Base-by-base conservation (phyloP, 1,139 yeast genomes). In the Yamadazyma pseudoaaseri region DNA sequence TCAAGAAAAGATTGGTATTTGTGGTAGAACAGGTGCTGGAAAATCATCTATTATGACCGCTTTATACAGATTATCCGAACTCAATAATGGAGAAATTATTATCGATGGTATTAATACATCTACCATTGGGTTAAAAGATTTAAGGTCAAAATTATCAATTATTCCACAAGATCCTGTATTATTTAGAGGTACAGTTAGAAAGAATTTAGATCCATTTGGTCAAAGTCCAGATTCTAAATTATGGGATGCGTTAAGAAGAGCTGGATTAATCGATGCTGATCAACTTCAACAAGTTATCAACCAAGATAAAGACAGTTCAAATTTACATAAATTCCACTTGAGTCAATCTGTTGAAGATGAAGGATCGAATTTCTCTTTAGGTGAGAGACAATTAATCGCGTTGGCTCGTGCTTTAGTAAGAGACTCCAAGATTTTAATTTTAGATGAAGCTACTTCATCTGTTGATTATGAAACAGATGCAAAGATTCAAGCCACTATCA, bases 101-200 rank as follows among this genome's bases (percentile, higher is more conserved):
- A 77, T 83, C 46, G 92, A 82, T 52, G 85, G 73, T 2, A 48
- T 80, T 27, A 83, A 82, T 49, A 77, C 39, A 11, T 56, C 77
- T 1, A 58, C 74, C 20, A 74, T 92, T 47, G 97, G 96, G 5
- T 72, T 92, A 44, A 73, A 71, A 36, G 81, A 80, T 42, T 70
- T 92, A 46, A 81, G 98, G 43, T 65, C 82, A 70, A 54, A 86
- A 66, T 86, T 48, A 79, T 62, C 96, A 1, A 89, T 89, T 47
- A 89, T 89, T 56, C 97, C 97, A 10, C 97, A 89, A 61, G 97
- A 89, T 55, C 96, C 97, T 14, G 87, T 95, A 0, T 63, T 89
- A 49, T 89, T 89, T 59, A 71, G 84, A 9, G 96, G 96, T 35
- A 81, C 94, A 0, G 71, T 89, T 37, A 73, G 89, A 48, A 72